phyloP scores from a whole-genome alignment of 768 basidiomycete species.

The Suillus cothurnatus region DNA sequence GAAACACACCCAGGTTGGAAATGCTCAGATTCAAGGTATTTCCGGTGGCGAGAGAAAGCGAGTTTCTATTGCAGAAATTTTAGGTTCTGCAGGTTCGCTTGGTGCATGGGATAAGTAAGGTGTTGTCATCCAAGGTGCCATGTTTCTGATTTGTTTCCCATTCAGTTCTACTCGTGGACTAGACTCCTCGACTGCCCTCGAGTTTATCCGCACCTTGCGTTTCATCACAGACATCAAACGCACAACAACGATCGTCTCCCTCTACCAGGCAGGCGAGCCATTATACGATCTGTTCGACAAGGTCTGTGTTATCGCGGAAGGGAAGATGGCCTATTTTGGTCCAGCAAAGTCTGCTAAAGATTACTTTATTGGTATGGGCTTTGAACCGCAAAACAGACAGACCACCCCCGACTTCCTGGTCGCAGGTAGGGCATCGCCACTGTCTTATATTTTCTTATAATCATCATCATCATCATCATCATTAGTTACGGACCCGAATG shows the following conservation, averaged over 20 bases:
- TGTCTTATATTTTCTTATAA: background rate
- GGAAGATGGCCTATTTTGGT: conserved; percentile 65
- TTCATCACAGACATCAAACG: conserved; percentile 59
- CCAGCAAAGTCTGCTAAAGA: conserved; percentile 51
- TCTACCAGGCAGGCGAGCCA: conserved; percentile 83
- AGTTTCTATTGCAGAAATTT: conserved; percentile 75
- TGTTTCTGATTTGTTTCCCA: conserved; percentile 41
- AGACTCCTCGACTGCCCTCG: conserved; percentile 71
- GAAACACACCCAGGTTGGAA: conserved; percentile 74
- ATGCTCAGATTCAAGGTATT: conserved; percentile 78
- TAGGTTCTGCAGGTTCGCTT: conserved; percentile 47
- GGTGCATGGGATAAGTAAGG: conserved; percentile 1
- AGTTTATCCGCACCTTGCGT: conserved; percentile 73
- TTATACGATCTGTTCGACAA: conserved; percentile 71
- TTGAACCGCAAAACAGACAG: conserved; percentile 55
- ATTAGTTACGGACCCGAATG: conserved; percentile 60
- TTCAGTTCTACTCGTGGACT: conserved; percentile 70
- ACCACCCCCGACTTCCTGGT: conserved; percentile 67
- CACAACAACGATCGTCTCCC: conserved; percentile 69
- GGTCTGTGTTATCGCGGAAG: conserved; percentile 63
- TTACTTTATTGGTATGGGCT: conserved; percentile 65
- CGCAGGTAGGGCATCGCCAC: conserved; percentile 12
- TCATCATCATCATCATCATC: background rate
- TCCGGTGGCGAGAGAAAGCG: conserved; percentile 83
- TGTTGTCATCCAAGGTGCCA: background rate